Evolutionary conservation across 495 filamentous ascomycete species (phyloP).

Genomic region (Aspergillus homomorphus): DNA sequence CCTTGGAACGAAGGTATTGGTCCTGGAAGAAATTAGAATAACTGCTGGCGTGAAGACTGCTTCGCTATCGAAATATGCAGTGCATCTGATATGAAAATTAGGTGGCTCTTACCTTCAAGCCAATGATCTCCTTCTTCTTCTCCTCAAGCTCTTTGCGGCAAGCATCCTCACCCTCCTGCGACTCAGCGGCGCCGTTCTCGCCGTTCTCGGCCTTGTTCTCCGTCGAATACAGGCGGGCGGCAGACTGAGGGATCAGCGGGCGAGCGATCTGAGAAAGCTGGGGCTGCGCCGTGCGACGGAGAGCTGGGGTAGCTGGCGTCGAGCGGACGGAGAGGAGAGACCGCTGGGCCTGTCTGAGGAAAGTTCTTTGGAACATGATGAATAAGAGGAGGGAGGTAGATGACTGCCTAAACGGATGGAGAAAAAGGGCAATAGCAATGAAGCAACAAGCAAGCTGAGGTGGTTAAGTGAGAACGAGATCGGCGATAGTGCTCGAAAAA

Average conservation of each 20-base stretch:
- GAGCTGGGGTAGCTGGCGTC: conserved; percentile 29
- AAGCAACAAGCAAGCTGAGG: conserved; percentile 3
- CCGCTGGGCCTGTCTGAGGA: conserved; percentile 44
- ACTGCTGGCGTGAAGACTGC: too few species aligned
- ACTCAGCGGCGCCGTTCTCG: conserved; percentile 31
- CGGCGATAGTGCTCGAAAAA: conserved; percentile 16
- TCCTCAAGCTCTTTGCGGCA: conserved; percentile 68
- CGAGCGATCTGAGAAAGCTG: conserved; percentile 34
- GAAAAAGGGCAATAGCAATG: background rate
- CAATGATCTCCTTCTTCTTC: conserved; percentile 77
- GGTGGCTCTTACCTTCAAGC: conserved; percentile 68
- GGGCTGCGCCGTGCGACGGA: conserved; percentile 39
- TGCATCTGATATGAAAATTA: background rate
- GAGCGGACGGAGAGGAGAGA: conserved; percentile 36
- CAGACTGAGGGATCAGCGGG: conserved; percentile 28
- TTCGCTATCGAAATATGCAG: background rate
- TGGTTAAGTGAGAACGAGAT: conserved; percentile 5
- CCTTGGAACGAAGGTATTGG: conserved; percentile 85
- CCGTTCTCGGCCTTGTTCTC: conserved; percentile 36
- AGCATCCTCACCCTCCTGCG: conserved; percentile 50
- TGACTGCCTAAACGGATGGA: conserved; percentile 5
- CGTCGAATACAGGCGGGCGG: conserved; percentile 41
- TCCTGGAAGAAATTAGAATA: conserved; percentile 55
- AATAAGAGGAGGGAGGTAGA: conserved; percentile 12
- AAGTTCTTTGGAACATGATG: conserved; percentile 46